Conservation (phyloP, 2,329 filamentous ascomycete species). For the Colletotrichum magnum region DNA sequence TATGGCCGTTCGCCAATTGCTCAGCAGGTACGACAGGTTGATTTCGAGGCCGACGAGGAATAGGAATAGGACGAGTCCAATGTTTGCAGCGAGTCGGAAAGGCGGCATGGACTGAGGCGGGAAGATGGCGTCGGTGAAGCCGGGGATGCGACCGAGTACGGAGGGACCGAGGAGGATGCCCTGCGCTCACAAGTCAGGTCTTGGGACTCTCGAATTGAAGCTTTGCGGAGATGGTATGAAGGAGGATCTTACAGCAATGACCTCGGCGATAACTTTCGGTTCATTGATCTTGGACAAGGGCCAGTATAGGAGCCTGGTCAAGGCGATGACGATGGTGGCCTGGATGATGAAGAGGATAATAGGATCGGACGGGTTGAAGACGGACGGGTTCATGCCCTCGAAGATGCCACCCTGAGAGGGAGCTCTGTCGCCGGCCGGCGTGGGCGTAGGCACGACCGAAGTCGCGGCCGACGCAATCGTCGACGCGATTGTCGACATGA, state of each 20-base stretch:
- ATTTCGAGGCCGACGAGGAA: constrained; percentile 92
- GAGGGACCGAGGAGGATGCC: constrained; percentile 89
- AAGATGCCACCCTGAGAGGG: constrained; percentile 73
- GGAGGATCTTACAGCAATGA: constrained; percentile 66
- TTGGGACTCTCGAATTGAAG: constrained; percentile 47
- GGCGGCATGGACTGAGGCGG: constrained; percentile 81
- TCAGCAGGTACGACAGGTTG: constrained; percentile 81
- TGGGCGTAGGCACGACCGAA: constrained; percentile 9
- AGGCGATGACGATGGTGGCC: constrained; percentile 61
- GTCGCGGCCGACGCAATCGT: not conserved
- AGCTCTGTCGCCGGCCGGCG: constrained; percentile 20
- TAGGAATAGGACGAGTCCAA: constrained; percentile 87
- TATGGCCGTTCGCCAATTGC: constrained; percentile 84
- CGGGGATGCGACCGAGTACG: constrained; percentile 87
- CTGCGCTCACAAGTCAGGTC: constrained; percentile 52
- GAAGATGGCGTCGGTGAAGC: constrained; percentile 83
- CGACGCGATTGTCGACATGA: constrained; percentile 16
- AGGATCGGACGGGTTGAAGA: constrained; percentile 79
- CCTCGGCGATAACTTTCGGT: constrained; percentile 86
- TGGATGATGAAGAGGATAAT: constrained; percentile 85
- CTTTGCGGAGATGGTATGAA: not conserved
- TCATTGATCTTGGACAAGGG: constrained; percentile 83
- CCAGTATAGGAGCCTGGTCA: constrained; percentile 71
- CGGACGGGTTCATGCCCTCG: constrained; percentile 77
- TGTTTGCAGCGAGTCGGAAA: constrained; percentile 82